Base-by-base conservation (phyloP, 176 grass and related monocot species). In the Phyllostachys edulis region DNA sequence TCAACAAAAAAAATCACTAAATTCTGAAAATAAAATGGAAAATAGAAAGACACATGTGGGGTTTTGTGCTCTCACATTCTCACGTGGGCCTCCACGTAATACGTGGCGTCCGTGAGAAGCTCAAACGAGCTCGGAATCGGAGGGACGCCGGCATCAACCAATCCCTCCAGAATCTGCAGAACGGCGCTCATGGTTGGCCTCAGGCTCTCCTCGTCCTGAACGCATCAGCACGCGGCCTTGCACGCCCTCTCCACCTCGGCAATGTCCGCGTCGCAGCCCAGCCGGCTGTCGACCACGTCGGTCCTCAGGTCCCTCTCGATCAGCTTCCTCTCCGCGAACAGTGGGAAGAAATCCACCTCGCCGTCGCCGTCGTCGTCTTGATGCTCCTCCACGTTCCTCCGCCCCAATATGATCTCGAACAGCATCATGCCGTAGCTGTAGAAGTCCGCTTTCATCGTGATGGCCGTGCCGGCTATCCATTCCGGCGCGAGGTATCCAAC, bases 211-310 rank as follows among this genome's bases (percentile, higher is more conserved):
- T 5, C 66, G 34, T 88, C 90, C 82, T 88, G 73, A 34, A 88
- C 86, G 82, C 90, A 88, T 86, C 86, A 85, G 79, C 86, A 91
- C 59, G 90, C 90, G 49, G 85, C 86, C 86, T 78, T 85, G 66
- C 72, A 82, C 12, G 82, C 90, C 65, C 82, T 68, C 73, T 85
- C 86, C 49, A 88, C 80, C 72, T 91, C 82, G 9, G 9, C 90
- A 7, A 74, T 15, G n/a, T 91, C 80, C 1, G 56, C 85, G 16
- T 44, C 0, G 16, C 77, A 77, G 45, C 3, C 76, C 4, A 91
- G 46, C 63, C 3, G 10, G 0, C 39, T 2, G 60, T 91, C 90
- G 77, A 88, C 77, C 21, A 79, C 65, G 77, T 26, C 90, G 29
- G 29, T 29, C n/a, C n/a, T n/a, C 29, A 29, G 29, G 29, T 29